Conservation (phyloP, 2,329 filamentous ascomycete species). For the Polytolypa hystricis region DNA sequence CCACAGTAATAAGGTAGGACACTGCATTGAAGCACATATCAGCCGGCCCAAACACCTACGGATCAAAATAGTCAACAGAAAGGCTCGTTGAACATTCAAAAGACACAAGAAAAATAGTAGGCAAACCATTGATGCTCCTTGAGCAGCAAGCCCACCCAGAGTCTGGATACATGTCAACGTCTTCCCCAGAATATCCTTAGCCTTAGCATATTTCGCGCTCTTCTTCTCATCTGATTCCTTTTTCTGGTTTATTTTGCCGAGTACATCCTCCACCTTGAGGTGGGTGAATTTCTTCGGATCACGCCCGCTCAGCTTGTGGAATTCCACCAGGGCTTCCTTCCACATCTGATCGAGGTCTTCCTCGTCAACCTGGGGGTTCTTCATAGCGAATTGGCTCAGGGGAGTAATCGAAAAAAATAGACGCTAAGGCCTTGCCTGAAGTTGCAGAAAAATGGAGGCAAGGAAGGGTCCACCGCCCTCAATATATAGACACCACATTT, state of each 20-base stretch:
- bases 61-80: background rate
- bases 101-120: background rate
- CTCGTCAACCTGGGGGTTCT: conserved; percentile 5
- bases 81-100: background rate
- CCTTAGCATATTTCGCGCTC: conserved; percentile 14
- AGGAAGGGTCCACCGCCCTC: background rate
- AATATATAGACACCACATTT: no score
- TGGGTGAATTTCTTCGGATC: conserved; percentile 14
- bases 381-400: conserved; percentile 6
- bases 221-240: conserved; percentile 17
- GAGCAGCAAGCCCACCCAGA: conserved; percentile 16
- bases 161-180: conserved; percentile 16
- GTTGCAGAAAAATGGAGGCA: background rate
- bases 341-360: conserved; percentile 11
- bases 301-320: conserved; percentile 9
- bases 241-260: conserved; percentile 14
- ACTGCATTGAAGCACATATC: conserved; percentile 22
- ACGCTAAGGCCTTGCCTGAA: background rate
- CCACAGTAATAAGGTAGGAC: conserved; percentile 17
- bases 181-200: conserved; percentile 16
- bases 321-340: conserved; percentile 10
- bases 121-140: conserved; percentile 19
- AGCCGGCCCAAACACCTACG: conserved; percentile 18
- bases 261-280: conserved; percentile 15
- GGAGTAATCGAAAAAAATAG: background rate